Evolutionary conservation across 2,329 filamentous ascomycete species (phyloP).

Genomic region (Sporothrix sp.): DNA sequence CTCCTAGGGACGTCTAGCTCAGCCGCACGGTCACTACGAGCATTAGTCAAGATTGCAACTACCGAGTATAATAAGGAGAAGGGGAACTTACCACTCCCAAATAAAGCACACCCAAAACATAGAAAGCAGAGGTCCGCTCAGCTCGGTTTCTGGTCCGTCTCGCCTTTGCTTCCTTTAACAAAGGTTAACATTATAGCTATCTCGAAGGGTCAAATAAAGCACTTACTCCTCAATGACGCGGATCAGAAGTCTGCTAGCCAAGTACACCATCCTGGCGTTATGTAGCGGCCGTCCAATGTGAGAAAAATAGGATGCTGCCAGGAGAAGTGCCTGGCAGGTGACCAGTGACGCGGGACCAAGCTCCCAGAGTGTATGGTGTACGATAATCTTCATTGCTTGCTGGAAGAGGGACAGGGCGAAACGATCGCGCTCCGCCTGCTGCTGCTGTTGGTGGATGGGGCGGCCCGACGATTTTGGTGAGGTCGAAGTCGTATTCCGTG

Average conservation of each 20-base stretch:
- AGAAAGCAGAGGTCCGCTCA: constrained; percentile 41
- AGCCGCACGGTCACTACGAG: constrained; percentile 60
- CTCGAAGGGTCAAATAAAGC: no score
- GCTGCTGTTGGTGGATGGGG: neutral
- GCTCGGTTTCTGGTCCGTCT: no score
- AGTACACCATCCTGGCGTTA: constrained; percentile 27
- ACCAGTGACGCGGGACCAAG: constrained; percentile 22
- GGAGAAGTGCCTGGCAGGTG: constrained; percentile 27
- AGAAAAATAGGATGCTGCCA: constrained; percentile 29
- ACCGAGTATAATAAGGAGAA: no score
- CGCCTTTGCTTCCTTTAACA: no score
- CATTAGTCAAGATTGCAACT: no score
- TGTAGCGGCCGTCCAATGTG: constrained; percentile 29
- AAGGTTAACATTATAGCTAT: no score
- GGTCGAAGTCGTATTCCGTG: no score
- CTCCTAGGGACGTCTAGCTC: constrained; percentile 41
- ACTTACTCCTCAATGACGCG: constrained; percentile 25
- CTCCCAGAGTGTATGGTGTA: constrained; percentile 25
- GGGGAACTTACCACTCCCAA: no score
- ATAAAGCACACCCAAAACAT: constrained; percentile 66
- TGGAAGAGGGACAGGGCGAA: constrained; percentile 28
- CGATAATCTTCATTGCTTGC: constrained; percentile 28
- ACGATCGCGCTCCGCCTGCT: constrained; percentile 20
- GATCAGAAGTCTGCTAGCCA: constrained; percentile 26
- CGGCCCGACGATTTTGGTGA: neutral